phyloP scores from a whole-genome alignment of 1,284 basidiomycete species.

The Melampsora larici-populina region DNA sequence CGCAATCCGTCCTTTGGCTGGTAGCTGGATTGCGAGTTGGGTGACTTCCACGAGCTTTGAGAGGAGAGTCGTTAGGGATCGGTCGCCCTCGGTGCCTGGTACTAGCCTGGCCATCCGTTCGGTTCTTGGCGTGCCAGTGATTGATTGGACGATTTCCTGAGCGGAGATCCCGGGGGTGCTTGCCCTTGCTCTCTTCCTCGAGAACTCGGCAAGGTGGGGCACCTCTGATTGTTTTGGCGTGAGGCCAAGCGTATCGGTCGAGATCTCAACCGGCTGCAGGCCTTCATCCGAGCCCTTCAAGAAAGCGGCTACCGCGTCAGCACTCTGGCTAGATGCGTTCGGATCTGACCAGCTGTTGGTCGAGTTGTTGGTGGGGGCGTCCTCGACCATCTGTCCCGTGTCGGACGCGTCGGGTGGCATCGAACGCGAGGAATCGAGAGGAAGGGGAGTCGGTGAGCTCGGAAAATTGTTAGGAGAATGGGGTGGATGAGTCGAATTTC shows the following conservation, averaged over 20 bases:
- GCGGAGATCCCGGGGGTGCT: neutral
- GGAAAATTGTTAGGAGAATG: too few species aligned
- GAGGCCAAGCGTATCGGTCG: neutral
- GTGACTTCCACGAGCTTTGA: neutral
- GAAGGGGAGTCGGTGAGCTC: too few species aligned
- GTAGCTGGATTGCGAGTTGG: too few species aligned
- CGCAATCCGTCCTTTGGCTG: too few species aligned
- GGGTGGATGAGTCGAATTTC: too few species aligned
- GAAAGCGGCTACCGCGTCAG: neutral
- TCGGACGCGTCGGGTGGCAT: too few species aligned
- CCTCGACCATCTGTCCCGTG: too few species aligned
- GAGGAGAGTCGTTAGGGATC: neutral
- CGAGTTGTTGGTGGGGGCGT: too few species aligned
- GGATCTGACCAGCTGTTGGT: too few species aligned
- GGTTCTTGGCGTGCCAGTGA: neutral
- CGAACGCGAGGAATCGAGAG: too few species aligned
- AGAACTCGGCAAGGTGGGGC: neutral
- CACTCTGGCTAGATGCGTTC: too few species aligned
- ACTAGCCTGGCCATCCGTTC: neutral
- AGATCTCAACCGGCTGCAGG: neutral
- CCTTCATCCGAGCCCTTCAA: neutral
- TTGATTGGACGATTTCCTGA: too few species aligned
- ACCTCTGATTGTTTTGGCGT: neutral
- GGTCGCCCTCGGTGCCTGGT: neutral
- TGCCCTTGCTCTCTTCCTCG: neutral